phyloP scores from a whole-genome alignment of 2,329 filamentous ascomycete genomes.

The Bimuria novae-zelandiae region DNA sequence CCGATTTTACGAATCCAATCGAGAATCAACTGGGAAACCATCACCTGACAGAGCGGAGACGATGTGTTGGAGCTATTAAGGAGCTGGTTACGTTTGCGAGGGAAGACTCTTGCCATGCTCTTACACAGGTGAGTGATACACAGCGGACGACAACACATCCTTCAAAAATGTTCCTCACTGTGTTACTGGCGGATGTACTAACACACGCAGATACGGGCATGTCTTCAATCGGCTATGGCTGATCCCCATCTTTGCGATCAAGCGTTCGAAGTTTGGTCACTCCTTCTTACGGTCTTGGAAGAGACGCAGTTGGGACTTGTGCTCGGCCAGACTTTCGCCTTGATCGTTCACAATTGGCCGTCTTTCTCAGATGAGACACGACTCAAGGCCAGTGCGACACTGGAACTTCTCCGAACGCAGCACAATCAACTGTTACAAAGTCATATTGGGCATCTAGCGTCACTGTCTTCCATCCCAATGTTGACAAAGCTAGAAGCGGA shows the following conservation, averaged over 20 bases:
- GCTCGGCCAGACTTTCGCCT: constrained; percentile 86
- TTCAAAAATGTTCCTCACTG: no score
- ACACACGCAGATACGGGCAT: constrained; percentile 76
- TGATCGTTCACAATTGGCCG: constrained; percentile 81
- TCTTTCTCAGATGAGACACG: constrained; percentile 66
- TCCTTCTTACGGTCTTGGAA: constrained; percentile 71
- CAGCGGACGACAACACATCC: not conserved
- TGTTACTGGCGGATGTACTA: constrained; percentile 18
- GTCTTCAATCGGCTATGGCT: constrained; percentile 80
- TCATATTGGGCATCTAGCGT: constrained; percentile 77
- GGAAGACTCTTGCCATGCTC: constrained; percentile 72
- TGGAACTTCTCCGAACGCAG: constrained; percentile 68
- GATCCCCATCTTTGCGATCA: constrained; percentile 74
- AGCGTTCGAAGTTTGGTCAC: constrained; percentile 83
- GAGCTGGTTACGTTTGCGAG: constrained; percentile 83
- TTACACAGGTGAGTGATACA: constrained; percentile 73
- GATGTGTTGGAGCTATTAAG: constrained; percentile 80
- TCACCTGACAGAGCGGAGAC: constrained; percentile 69
- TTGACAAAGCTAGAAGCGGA: constrained; percentile 70
- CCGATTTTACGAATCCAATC: constrained; percentile 76
- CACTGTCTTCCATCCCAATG: constrained; percentile 70
- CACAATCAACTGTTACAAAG: constrained; percentile 66
- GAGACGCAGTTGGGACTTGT: constrained; percentile 79
- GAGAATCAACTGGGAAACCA: constrained; percentile 67
- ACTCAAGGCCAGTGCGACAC: constrained; percentile 63